These are phyloP conservation scores for Exophiala lecanii-corni DNA, from an alignment of 2,329 filamentous ascomycete species.

Conservation along the genomic window DNA sequence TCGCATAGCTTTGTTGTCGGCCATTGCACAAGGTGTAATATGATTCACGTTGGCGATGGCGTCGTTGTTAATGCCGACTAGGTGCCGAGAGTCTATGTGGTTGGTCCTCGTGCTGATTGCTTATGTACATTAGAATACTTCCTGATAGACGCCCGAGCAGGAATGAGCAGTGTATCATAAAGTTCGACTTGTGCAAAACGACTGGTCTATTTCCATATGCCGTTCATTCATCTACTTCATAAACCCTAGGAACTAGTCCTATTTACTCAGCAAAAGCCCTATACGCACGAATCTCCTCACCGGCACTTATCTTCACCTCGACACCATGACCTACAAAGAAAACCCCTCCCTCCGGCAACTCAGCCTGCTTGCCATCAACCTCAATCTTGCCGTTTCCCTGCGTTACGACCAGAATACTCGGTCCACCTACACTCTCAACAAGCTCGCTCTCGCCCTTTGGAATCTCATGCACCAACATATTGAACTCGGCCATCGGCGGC, in stretches of 20 bases:
- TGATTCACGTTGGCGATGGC: too few species aligned
- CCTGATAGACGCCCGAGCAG: too few species aligned
- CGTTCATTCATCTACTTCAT: too few species aligned
- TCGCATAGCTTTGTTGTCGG: neutral
- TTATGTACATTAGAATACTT: too few species aligned
- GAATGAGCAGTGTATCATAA: too few species aligned
- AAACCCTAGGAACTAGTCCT: neutral
- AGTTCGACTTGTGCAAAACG: too few species aligned
- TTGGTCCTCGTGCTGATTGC: too few species aligned
- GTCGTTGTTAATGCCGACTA: too few species aligned
- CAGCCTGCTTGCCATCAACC: slow-evolving; percentile 48
- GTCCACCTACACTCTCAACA: slow-evolving; percentile 53
- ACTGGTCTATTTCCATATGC: too few species aligned
- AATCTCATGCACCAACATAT: slow-evolving; percentile 60
- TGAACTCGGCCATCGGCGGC: slow-evolving; percentile 68
- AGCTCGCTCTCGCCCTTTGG: slow-evolving; percentile 54
- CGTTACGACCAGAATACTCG: slow-evolving; percentile 60
- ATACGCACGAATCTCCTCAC: slow-evolving; percentile 45
- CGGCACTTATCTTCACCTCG: slow-evolving; percentile 39
- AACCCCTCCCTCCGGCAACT: slow-evolving; percentile 58
- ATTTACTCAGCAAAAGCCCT: slow-evolving; percentile 40
- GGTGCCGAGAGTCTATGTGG: too few species aligned
- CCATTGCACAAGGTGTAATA: slow-evolving; percentile 20
- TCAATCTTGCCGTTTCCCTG: slow-evolving; percentile 55
- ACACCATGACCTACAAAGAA: slow-evolving; percentile 62